Evolutionary conservation across 169 alveolate genomes (phyloP).

Genomic region (Cryptosporidium ubiquitum): DNA sequence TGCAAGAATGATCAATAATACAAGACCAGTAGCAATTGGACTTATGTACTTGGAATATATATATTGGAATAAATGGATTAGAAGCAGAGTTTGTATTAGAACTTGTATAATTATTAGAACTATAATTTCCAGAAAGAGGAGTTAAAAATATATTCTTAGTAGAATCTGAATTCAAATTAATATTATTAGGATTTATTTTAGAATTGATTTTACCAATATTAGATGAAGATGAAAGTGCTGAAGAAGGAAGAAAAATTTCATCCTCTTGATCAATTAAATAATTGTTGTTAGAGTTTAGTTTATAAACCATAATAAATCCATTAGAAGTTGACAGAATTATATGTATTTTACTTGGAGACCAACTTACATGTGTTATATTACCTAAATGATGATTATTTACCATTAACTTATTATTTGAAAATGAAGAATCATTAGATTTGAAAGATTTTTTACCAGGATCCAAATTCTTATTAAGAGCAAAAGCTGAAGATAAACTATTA

Average conservation of each 20-base stretch:
- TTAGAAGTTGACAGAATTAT: constrained; percentile 39
- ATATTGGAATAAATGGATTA: constrained; percentile 37
- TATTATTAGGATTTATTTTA: neutral
- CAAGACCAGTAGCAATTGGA: constrained; percentile 38
- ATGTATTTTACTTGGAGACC: constrained; percentile 52
- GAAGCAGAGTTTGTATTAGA: neutral
- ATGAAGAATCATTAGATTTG: neutral
- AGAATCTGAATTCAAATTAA: neutral
- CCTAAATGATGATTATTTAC: constrained; percentile 11
- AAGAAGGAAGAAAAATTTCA: neutral
- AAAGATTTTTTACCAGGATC: neutral
- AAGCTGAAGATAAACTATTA: neutral
- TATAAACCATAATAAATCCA: constrained; percentile 53
- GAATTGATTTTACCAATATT: neutral
- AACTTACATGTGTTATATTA: constrained; percentile 29
- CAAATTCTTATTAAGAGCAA: neutral
- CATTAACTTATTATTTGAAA: neutral
- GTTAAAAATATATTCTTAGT: too few relatives aligned
- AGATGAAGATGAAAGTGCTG: neutral
- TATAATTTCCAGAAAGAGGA: neutral
- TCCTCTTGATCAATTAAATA: neutral
- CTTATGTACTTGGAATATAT: constrained; percentile 20
- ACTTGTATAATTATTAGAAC: neutral
- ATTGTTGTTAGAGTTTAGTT: neutral
- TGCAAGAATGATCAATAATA: constrained; percentile 44